phyloP scores from a whole-genome alignment of 2,329 filamentous ascomycete genomes.

The Parastagonospora avenae region DNA sequence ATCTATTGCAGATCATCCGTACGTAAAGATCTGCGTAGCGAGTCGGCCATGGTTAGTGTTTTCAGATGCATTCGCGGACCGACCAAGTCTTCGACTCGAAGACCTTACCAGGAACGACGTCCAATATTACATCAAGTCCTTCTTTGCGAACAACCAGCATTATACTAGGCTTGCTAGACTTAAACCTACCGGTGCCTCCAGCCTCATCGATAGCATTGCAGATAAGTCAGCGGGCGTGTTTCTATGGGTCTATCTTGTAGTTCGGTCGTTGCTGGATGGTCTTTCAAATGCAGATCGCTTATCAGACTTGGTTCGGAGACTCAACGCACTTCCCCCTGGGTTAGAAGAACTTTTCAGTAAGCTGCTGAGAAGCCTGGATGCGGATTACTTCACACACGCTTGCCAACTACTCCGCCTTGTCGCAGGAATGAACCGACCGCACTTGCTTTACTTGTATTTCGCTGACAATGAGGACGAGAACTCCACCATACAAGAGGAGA shows the following conservation, averaged over 20 bases:
- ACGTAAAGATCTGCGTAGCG: conserved; percentile 33
- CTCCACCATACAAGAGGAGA: not conserved
- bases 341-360: conserved; percentile 18
- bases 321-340: conserved; percentile 13
- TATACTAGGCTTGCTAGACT: conserved; percentile 19
- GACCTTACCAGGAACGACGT: conserved; percentile 31
- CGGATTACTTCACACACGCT: conserved; percentile 9
- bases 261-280: conserved; percentile 11
- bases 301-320: conserved; percentile 7
- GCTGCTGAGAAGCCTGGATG: conserved; percentile 11
- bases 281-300: conserved; percentile 12
- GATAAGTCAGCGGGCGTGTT: conserved; percentile 22
- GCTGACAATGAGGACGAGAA: conserved; percentile 1
- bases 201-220: conserved; percentile 6
- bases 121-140: not conserved
- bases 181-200: conserved; percentile 21
- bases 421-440: not conserved
- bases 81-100: conserved; percentile 28
- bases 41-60: conserved; percentile 37
- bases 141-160: not conserved
- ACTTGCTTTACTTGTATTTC: conserved; percentile 1
- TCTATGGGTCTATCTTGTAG: conserved; percentile 25
- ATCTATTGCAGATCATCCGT: not conserved
- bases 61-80: conserved; percentile 22
- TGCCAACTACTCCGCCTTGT: conserved; percentile 14